A percentile compares a stretch with the other conserved stretches of the same genome.
phyloP scores from a whole-genome alignment of 345 rosid genomes.

The Citrus unshiu region DNA sequence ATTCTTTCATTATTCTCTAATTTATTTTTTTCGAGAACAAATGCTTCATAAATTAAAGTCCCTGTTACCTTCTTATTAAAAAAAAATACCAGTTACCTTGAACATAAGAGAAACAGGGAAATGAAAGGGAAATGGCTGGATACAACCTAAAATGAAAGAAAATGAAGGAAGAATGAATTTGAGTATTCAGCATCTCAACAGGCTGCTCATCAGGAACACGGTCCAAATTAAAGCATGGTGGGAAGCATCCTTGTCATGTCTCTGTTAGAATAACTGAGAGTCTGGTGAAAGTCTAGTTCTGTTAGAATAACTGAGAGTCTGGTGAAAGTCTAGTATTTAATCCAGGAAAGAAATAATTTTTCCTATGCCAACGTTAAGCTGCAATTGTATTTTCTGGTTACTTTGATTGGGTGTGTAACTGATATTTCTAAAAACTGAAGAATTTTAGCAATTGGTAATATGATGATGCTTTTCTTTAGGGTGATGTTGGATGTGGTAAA shows the following conservation, averaged over 20 bases:
- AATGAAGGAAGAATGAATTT: background rate
- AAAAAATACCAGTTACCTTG: background rate
- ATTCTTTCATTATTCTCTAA: slow-evolving; percentile 9
- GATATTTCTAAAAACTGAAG: slow-evolving; percentile 10
- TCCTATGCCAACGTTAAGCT: background rate
- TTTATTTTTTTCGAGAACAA: background rate
- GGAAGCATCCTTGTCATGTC: background rate
- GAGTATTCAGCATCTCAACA: background rate
- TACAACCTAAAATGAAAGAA: background rate
- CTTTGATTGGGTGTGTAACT: background rate
- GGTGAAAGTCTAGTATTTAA: background rate
- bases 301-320: background rate
- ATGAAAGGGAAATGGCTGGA: background rate
- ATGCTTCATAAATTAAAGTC: background rate
- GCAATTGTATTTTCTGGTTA: background rate
- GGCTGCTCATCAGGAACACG: background rate
- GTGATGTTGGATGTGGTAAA: slow-evolving; percentile 99
- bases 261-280: background rate
- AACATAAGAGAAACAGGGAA: background rate
- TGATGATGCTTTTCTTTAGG: slow-evolving; percentile 41
- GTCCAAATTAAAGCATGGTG: slow-evolving; percentile 1
- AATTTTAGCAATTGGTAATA: slow-evolving; percentile 14
- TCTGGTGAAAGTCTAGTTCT: background rate
- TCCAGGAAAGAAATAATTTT: background rate
- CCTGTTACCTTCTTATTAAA: background rate